Conservation (phyloP, 2,329 filamentous ascomycete genomes). For the Penicillium palitans region DNA sequence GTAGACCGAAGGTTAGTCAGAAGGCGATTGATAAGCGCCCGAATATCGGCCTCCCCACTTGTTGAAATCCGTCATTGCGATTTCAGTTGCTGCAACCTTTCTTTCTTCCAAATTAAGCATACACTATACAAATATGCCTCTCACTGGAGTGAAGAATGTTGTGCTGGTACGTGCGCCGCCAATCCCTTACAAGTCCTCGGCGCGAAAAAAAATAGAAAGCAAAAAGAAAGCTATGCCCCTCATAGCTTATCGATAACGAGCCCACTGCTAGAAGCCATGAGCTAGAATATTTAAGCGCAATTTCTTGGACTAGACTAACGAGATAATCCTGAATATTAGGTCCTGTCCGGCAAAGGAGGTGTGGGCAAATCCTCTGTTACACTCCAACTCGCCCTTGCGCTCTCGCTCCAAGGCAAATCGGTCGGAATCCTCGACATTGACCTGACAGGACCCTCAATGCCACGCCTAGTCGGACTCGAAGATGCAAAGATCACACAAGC, state of each 20-base stretch:
- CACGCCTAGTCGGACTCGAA: constrained; percentile 89
- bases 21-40: constrained; percentile 30
- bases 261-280: background rate
- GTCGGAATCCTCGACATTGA: constrained; percentile 97
- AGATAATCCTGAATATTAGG: constrained; percentile 38
- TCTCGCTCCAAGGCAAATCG: constrained; percentile 79
- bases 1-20: constrained; percentile 18
- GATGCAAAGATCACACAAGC: constrained; percentile 86
- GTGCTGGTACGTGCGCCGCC: constrained; percentile 37
- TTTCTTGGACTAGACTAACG: background rate
- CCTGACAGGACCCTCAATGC: constrained; percentile 93
- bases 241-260: constrained; percentile 44
- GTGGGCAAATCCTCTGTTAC: constrained; percentile 98
- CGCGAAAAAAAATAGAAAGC: constrained; percentile 12
- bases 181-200: background rate
- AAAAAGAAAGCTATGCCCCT: constrained; percentile 21
- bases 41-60: constrained; percentile 23
- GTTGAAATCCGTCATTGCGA: constrained; percentile 10
- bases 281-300: background rate
- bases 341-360: constrained; percentile 94
- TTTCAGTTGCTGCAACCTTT: constrained; percentile 1
- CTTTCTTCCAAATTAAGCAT: background rate
- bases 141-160: constrained; percentile 47
- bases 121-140: constrained; percentile 35
- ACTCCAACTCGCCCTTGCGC: constrained; percentile 87